Conservation (phyloP, 2,329 filamentous ascomycete species). For the Arthroderma uncinatum region DNA sequence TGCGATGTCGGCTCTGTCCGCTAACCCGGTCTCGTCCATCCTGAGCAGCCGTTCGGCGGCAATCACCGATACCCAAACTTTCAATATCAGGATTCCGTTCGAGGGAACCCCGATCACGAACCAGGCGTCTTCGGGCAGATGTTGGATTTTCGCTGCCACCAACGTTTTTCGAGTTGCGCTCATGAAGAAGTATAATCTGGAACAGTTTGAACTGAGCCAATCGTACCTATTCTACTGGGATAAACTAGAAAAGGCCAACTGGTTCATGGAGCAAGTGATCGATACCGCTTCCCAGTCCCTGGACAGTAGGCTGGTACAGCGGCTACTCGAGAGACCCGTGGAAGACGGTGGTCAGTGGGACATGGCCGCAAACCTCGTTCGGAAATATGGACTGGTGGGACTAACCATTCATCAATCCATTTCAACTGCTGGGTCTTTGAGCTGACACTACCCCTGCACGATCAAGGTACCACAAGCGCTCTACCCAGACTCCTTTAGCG, state of each 20-base stretch:
- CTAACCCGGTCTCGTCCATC: constrained; percentile 54
- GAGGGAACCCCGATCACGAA: constrained; percentile 79
- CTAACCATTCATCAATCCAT: neutral
- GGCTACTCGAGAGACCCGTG: constrained; percentile 56
- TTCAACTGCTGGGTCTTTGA: neutral
- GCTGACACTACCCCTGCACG: neutral
- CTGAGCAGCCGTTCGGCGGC: constrained; percentile 53
- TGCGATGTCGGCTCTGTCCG: constrained; percentile 60
- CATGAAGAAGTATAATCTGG: constrained; percentile 70
- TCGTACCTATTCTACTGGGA: constrained; percentile 88
- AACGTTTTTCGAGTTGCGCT: constrained; percentile 83
- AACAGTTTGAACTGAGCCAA: constrained; percentile 75
- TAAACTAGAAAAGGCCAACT: constrained; percentile 85
- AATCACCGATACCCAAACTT: constrained; percentile 63
- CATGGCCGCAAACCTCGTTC: constrained; percentile 76
- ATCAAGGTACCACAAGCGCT: constrained; percentile 55
- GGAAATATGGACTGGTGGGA: constrained; percentile 67
- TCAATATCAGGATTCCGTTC: constrained; percentile 70
- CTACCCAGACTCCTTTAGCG: constrained; percentile 75
- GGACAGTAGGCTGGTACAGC: constrained; percentile 61
- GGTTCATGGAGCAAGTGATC: constrained; percentile 73
- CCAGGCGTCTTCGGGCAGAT: constrained; percentile 68
- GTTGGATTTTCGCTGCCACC: constrained; percentile 87
- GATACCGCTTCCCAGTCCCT: constrained; percentile 60
- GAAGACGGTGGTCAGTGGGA: constrained; percentile 84